Evolutionary conservation across 2,329 filamentous ascomycete genomes (phyloP).

Genomic region (Gaeumannomyces tritici): DNA sequence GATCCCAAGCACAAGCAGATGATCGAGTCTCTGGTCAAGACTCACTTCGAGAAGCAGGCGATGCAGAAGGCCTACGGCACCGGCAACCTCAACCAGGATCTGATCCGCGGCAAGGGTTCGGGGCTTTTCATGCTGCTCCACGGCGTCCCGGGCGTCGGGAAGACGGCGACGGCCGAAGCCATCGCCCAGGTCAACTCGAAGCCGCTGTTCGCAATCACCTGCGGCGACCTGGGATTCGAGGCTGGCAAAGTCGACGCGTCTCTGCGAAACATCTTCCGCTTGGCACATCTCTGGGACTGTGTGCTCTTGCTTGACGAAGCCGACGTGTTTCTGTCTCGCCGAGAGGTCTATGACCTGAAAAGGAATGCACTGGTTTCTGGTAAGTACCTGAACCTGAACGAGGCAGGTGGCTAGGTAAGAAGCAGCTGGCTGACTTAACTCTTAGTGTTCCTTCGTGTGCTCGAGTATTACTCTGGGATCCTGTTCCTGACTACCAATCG

Average conservation of each 20-base stretch:
- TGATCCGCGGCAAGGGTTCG: constrained; percentile 34
- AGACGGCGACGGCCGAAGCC: constrained; percentile 33
- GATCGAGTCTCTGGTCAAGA: constrained; percentile 10
- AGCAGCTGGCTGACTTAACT: no score
- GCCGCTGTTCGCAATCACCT: constrained; percentile 20
- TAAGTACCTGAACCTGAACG: no score
- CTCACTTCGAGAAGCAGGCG: constrained; percentile 9
- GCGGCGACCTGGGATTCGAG: constrained; percentile 18
- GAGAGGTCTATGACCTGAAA: constrained; percentile 12
- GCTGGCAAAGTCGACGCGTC: constrained; percentile 15
- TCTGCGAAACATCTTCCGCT: constrained; percentile 16
- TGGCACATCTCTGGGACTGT: constrained; percentile 15
- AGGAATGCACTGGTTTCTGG: constrained; percentile 22
- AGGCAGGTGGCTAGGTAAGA: no score
- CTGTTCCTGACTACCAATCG: constrained; percentile 6
- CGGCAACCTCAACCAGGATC: constrained; percentile 17
- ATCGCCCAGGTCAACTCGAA: constrained; percentile 21
- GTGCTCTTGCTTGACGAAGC: constrained; percentile 16
- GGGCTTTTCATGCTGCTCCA: constrained; percentile 35
- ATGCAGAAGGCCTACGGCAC: neutral
- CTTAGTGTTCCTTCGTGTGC: constrained; percentile 1
- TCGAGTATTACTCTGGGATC: constrained; percentile 6
- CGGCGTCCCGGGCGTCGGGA: constrained; percentile 37
- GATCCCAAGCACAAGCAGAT: constrained; percentile 11
- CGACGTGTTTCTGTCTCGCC: constrained; percentile 14